A percentile compares a stretch with the other conserved stretches of the same genome.
These are phyloP conservation scores for Canariomyces notabilis DNA, from an alignment of 2,329 filamentous ascomycete species.

Conservation along the genomic window DNA sequence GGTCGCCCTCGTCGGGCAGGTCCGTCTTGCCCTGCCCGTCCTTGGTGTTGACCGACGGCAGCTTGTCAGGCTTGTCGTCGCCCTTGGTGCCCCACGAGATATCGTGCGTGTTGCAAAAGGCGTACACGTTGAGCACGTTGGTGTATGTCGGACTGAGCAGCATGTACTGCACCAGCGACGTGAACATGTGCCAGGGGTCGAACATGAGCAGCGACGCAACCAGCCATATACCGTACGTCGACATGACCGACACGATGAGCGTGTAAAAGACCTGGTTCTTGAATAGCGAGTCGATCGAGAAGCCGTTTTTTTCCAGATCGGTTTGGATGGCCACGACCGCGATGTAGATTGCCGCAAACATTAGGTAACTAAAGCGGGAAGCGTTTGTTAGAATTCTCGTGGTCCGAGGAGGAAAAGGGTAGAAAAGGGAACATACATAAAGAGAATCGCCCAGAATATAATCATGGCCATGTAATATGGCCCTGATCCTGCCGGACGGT, in stretches of 20 bases:
- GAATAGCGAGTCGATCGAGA: constrained; percentile 70
- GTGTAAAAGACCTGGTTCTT: constrained; percentile 88
- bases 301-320: constrained; percentile 58
- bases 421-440: constrained; percentile 58
- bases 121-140: constrained; percentile 98
- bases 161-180: constrained; percentile 90
- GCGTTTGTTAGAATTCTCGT: constrained; percentile 20
- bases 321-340: constrained; percentile 78
- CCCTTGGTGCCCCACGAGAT: constrained; percentile 98
- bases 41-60: constrained; percentile 83
- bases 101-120: constrained; percentile 97
- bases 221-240: constrained; percentile 91
- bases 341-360: constrained; percentile 93
- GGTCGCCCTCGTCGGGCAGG: constrained; percentile 87
- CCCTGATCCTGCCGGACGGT: constrained; percentile 89
- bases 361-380: constrained; percentile 65
- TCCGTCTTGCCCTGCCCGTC: constrained; percentile 89
- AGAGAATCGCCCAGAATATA: constrained; percentile 96
- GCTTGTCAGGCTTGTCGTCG: constrained; percentile 89
- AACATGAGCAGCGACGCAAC: constrained; percentile 89
- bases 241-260: constrained; percentile 84
- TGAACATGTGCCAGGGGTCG: constrained; percentile 99
- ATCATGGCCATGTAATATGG: constrained; percentile 95
- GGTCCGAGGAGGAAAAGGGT: background rate
- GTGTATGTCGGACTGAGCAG: constrained; percentile 93